phyloP scores from a whole-genome alignment of 164 flowering plant species.

The Vitis vinifera region DNA sequence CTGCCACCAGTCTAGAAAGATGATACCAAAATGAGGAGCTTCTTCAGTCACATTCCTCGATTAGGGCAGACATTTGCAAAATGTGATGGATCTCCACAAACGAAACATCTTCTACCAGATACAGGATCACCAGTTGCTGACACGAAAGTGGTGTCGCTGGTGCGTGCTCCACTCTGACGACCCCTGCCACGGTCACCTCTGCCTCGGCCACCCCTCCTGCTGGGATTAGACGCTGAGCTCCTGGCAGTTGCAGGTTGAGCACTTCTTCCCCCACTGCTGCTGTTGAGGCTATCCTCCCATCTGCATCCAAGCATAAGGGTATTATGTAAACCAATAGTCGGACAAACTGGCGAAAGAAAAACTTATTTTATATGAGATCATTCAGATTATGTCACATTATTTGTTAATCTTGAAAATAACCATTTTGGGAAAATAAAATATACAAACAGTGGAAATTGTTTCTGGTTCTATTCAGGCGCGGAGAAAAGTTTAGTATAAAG shows the following conservation, averaged over 20 bases:
- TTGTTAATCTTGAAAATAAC: too few relatives aligned
- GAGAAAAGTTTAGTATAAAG: too few relatives aligned
- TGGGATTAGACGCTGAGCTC: conserved; percentile 34
- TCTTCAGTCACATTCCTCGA: conserved; percentile 41
- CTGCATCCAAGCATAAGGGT: conserved; percentile 31
- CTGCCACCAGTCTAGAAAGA: too few relatives aligned
- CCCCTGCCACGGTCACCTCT: conserved; percentile 33
- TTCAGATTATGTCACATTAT: too few relatives aligned
- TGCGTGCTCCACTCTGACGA: conserved; percentile 26
- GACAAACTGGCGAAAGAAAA: background rate
- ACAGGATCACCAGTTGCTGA: conserved; percentile 91
- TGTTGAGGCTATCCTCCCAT: conserved; percentile 69
- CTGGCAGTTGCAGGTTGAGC: conserved; percentile 16
- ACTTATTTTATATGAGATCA: too few relatives aligned
- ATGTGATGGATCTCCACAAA: conserved; percentile 93
- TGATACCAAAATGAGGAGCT: too few relatives aligned
- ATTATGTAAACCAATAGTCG: background rate
- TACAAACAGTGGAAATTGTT: too few relatives aligned
- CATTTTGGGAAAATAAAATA: too few relatives aligned
- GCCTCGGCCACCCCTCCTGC: conserved; percentile 60
- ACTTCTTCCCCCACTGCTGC: conserved; percentile 28
- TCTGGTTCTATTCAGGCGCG: too few relatives aligned
- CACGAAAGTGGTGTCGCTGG: conserved; percentile 48
- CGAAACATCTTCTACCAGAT: conserved; percentile 64
- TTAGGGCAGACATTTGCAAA: conserved; percentile 86